Percentiles rank a stretch among this genome's conserved stretches.
Evolutionary conservation across 2,329 filamentous ascomycete genomes (phyloP).

Genomic region (Xylariaceae sp.): DNA sequence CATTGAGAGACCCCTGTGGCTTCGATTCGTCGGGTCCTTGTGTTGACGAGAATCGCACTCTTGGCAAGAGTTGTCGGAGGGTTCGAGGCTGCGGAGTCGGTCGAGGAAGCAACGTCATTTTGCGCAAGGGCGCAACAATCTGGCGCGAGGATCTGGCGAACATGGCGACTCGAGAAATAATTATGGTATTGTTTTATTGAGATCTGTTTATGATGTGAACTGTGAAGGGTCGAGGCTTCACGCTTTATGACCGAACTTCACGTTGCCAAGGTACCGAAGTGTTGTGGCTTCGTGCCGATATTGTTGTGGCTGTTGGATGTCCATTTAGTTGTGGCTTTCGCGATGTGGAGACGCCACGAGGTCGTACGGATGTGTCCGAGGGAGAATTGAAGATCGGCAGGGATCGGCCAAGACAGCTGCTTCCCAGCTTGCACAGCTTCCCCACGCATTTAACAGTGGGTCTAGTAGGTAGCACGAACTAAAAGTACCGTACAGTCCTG

Average conservation of each 20-base stretch:
- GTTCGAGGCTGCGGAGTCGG: constrained; percentile 3
- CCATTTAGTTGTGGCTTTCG: constrained; percentile 1
- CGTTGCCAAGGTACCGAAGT: not conserved
- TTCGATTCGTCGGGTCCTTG: constrained; percentile 8
- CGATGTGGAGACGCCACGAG: constrained; percentile 1
- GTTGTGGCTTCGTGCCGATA: not conserved
- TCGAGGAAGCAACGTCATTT: constrained; percentile 1
- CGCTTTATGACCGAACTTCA: not conserved
- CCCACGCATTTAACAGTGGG: constrained; percentile 6
- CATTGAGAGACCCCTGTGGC: constrained; percentile 17
- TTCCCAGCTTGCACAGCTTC: not conserved
- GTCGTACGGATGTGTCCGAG: not conserved
- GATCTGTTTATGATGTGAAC: not conserved
- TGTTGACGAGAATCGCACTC: constrained; percentile 20
- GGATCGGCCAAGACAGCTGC: constrained; percentile 3
- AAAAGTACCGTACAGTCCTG: too few relatives aligned
- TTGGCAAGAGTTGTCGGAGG: constrained; percentile 4
- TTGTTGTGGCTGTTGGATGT: constrained; percentile 4
- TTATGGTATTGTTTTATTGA: not conserved
- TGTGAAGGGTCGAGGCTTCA: not conserved
- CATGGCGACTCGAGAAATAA: constrained; percentile 1
- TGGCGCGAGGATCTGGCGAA: constrained; percentile 1
- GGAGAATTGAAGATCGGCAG: constrained; percentile 9
- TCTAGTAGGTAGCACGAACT: not conserved
- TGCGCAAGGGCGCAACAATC: constrained; percentile 15